Percentiles rank a stretch among this genome's conserved stretches.
Conservation (phyloP, 495 filamentous ascomycete genomes). For the Alectoria sarmentosa region DNA sequence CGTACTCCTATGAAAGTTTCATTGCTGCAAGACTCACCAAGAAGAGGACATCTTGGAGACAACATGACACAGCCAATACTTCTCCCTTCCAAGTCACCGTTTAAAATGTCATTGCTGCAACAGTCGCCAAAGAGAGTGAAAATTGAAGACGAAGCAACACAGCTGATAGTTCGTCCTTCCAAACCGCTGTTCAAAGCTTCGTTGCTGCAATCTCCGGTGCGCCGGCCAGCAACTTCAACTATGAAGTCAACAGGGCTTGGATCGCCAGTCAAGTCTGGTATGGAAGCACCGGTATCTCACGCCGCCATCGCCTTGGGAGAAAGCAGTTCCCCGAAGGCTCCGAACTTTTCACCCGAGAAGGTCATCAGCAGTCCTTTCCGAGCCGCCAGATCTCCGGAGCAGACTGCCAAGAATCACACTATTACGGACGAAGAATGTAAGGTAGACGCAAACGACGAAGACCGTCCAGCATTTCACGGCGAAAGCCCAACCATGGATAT, state of each 20-base stretch:
- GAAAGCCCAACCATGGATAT: neutral
- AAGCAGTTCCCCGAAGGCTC: constrained; percentile 1
- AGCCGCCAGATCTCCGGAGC: constrained; percentile 11
- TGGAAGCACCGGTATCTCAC: neutral
- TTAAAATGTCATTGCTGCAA: constrained; percentile 24
- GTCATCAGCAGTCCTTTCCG: constrained; percentile 5
- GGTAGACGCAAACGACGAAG: neutral
- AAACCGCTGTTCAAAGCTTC: constrained; percentile 29
- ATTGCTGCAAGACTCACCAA: constrained; percentile 42
- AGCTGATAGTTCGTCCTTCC: constrained; percentile 28
- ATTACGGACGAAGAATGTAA: constrained; percentile 10
- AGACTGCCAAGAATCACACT: constrained; percentile 15
- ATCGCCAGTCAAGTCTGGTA: neutral
- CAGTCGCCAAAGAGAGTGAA: constrained; percentile 40
- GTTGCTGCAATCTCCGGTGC: constrained; percentile 26
- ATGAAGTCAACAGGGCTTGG: neutral
- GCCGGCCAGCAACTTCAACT: constrained; percentile 17
- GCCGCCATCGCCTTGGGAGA: neutral
- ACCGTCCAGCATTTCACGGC: neutral
- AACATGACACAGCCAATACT: constrained; percentile 31
- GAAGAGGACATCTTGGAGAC: constrained; percentile 36
- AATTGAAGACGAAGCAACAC: constrained; percentile 33
- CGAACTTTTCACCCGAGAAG: constrained; percentile 4
- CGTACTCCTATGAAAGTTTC: constrained; percentile 23
- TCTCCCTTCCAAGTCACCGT: constrained; percentile 31